Evolutionary conservation across 1,139 yeast genomes (phyloP).

Genomic region (Kluyveromyces marxianus): DNA sequence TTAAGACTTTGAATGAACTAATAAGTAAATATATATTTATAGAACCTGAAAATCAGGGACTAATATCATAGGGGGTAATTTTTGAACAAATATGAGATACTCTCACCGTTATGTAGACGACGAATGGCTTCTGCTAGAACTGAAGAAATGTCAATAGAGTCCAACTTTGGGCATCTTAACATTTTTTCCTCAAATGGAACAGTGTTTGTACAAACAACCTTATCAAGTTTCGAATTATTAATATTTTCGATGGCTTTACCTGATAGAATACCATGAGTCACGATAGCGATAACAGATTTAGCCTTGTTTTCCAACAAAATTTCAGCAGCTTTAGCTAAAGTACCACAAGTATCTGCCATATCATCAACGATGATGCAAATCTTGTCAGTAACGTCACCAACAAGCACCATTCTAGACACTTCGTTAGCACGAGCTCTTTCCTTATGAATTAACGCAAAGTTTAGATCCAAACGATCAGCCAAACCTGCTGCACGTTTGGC

Average conservation of each 20-base stretch:
- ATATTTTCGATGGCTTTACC: constrained; percentile 83
- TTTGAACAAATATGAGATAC: constrained; percentile 82
- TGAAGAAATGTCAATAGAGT: constrained; percentile 77
- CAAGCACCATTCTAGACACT: constrained; percentile 89
- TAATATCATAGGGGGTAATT: constrained; percentile 47
- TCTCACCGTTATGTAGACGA: constrained; percentile 94
- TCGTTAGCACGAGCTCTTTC: constrained; percentile 95
- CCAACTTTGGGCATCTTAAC: constrained; percentile 63
- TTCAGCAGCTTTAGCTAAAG: constrained; percentile 93
- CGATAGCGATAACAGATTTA: constrained; percentile 80
- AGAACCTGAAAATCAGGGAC: neutral
- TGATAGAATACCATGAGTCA: constrained; percentile 89
- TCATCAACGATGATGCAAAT: constrained; percentile 90
- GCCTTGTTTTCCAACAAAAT: constrained; percentile 78
- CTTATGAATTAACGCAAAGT: constrained; percentile 93
- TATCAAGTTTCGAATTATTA: constrained; percentile 67
- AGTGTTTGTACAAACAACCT: constrained; percentile 88
- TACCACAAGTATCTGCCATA: constrained; percentile 99
- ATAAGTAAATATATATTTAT: no score
- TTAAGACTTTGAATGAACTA: no score
- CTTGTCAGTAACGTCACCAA: constrained; percentile 87
- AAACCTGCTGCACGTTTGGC: constrained; percentile 96
- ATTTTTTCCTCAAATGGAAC: constrained; percentile 84
- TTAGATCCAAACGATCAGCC: constrained; percentile 86
- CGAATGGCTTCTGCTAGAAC: constrained; percentile 95